These are phyloP conservation scores for Cladorrhinum samala DNA, from an alignment of 495 filamentous ascomycete species.

Conservation along the genomic window DNA sequence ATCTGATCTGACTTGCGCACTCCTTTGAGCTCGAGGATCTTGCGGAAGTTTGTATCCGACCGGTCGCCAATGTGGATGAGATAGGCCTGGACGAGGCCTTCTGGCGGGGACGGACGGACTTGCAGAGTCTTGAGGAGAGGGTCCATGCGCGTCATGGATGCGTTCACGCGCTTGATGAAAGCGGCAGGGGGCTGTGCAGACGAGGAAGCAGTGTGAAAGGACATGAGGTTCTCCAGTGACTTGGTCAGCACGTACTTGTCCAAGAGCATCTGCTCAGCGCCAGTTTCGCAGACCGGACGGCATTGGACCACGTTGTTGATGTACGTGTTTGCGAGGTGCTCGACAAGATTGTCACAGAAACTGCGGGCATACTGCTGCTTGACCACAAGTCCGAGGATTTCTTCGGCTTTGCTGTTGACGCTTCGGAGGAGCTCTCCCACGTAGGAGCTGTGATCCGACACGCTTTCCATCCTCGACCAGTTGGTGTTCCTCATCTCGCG, in stretches of 20 bases:
- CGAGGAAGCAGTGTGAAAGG: conserved; percentile 41
- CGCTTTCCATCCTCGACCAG: conserved; percentile 90
- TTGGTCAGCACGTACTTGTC: conserved; percentile 91
- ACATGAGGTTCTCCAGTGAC: conserved; percentile 62
- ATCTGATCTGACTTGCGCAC: conserved; percentile 77
- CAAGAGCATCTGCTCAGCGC: conserved; percentile 97
- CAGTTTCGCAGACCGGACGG: conserved; percentile 83
- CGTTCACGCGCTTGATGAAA: conserved; percentile 84
- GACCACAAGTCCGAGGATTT: conserved; percentile 70
- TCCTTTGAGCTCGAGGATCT: conserved; percentile 90
- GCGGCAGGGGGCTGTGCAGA: conserved; percentile 47
- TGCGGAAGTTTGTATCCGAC: conserved; percentile 90
- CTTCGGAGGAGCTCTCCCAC: conserved; percentile 71
- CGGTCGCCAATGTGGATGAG: conserved; percentile 88
- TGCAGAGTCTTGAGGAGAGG: conserved; percentile 93
- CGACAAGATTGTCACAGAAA: conserved; percentile 91
- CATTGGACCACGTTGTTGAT: conserved; percentile 81
- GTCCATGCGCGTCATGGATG: conserved; percentile 79
- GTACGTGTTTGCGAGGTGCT: conserved; percentile 72
- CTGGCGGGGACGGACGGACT: conserved; percentile 82
- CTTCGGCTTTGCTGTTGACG: conserved; percentile 60
- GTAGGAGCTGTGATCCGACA: conserved; percentile 93
- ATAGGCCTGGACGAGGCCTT: conserved; percentile 95
- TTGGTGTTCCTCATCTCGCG: conserved; percentile 95
- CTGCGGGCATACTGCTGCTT: conserved; percentile 93